Base-by-base conservation (phyloP, 192 early-diverging fungal genomes). In the Coemansia sp. region DNA sequence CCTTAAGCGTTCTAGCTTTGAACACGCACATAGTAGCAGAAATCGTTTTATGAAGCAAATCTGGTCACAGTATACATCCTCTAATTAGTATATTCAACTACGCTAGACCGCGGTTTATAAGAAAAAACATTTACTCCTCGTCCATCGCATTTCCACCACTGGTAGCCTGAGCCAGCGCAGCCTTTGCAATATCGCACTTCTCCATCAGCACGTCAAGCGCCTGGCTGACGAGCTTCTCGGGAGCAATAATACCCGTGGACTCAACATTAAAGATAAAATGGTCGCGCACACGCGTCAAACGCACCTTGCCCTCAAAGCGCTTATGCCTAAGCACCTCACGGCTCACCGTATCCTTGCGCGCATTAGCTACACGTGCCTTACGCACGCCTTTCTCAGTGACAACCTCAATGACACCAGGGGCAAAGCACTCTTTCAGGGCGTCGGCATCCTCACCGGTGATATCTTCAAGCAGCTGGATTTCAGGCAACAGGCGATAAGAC, bases 211-310 rank as follows among this genome's bases (percentile, higher is more conserved):
- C 83, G 57, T 88, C 74, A n/a, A 92, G 73, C 15, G 93, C 88
- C 62, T 89, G 84, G 51, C 69, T 71, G 62, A 97, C 87, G 22
- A 97, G 60, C 42, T 81, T 77, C 68, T 94, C 81, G 3, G 94
- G 90, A 27, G 84, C 68, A 53, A 93, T 78, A 42, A 84, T 81
- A 37, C 95, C 94, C 8, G 89, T 88, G 7, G 91, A 91, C 77
- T 98, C 94, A 57, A 98, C 83, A 83, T 90, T 92, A 88, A 91
- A 98, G 55, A 98, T 93, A 67, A 97, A 98, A 71, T 98, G 96
- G 66, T 98, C 93, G 33, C 94, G 91, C 23, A 95, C 84, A 38
- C 96, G 85, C 23, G 87, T 89, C 40, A 98, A 78, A 42, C 84
- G 81, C 34, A 98, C 96, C 67, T 88, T 92, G 67, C 86, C 86